Percentiles rank a stretch among this genome's conserved stretches.
Conservation (phyloP, 345 rosid genomes). For the Noccaea caerulescens region DNA sequence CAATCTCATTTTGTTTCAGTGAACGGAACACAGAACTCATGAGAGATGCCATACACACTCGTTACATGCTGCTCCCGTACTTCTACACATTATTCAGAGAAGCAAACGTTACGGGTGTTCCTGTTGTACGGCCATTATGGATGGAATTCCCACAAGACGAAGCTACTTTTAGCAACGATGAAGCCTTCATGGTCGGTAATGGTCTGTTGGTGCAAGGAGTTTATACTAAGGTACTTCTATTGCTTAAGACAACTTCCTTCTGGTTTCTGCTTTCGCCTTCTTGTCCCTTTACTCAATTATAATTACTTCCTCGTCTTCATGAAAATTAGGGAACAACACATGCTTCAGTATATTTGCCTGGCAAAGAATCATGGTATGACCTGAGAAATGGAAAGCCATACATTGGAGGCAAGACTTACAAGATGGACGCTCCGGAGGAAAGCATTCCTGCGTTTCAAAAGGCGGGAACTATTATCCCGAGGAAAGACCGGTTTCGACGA, state of each 20-base stretch:
- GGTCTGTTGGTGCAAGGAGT: slow-evolving; percentile 94
- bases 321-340: slow-evolving; percentile 64
- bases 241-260: slow-evolving; percentile 4
- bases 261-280: slow-evolving; percentile 6
- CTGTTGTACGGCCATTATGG: slow-evolving; percentile 92
- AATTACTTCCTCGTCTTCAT: not conserved
- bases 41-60: slow-evolving; percentile 85
- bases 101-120: slow-evolving; percentile 86
- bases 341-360: slow-evolving; percentile 84
- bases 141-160: slow-evolving; percentile 98
- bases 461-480: slow-evolving; percentile 93
- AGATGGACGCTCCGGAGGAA: slow-evolving; percentile 78
- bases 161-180: slow-evolving; percentile 80
- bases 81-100: slow-evolving; percentile 95
- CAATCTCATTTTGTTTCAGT: slow-evolving; percentile 50
- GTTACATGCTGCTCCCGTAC: slow-evolving; percentile 87
- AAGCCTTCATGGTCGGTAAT: slow-evolving; percentile 96
- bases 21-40: slow-evolving; percentile 82
- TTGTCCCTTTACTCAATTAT: not conserved
- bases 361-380: slow-evolving; percentile 88
- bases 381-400: slow-evolving; percentile 70
- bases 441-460: slow-evolving; percentile 94
- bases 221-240: slow-evolving; percentile 67
- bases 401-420: slow-evolving; percentile 68
- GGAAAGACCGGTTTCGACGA: slow-evolving; percentile 87